Conservation (phyloP, 306 rosid genomes). For the Lathyrus oleraceus region DNA sequence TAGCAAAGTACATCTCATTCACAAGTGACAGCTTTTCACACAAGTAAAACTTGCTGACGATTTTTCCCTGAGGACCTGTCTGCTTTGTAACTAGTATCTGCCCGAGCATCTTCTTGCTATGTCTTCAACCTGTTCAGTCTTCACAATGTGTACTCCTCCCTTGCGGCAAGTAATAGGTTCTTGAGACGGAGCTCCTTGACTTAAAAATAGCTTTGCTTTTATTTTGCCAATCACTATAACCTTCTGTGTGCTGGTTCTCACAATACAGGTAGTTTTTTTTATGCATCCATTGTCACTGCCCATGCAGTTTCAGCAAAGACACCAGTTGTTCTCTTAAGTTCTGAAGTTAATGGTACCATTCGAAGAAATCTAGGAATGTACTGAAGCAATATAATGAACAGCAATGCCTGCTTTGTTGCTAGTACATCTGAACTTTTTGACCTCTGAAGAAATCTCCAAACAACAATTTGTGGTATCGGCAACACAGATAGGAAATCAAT, state of each 20-base stretch:
- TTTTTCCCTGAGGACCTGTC: constrained; percentile 93
- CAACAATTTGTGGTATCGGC: constrained; percentile 96
- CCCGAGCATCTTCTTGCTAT: constrained; percentile 97
- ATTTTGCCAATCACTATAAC: constrained; percentile 46
- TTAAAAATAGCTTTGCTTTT: constrained; percentile 31
- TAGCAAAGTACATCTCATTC: constrained; percentile 98
- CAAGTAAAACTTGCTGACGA: constrained; percentile 94
- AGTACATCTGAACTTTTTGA: constrained; percentile 82
- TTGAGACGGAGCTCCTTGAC: constrained; percentile 48
- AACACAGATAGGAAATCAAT: constrained; percentile 78
- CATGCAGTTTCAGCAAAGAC: constrained; percentile 99
- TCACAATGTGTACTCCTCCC: constrained; percentile 98
- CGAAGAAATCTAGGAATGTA: constrained; percentile 86
- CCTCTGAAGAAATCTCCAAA: constrained; percentile 87
- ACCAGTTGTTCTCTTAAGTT: constrained; percentile 94
- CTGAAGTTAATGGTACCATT: constrained; percentile 80
- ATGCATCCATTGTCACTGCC: constrained; percentile 52
- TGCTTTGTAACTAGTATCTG: constrained; percentile 97
- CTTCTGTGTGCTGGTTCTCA: constrained; percentile 45
- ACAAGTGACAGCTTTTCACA: constrained; percentile 85
- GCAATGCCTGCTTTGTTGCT: constrained; percentile 83
- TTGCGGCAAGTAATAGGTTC: too few relatives aligned
- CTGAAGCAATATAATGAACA: constrained; percentile 84
- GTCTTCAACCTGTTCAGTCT: constrained; percentile 81
- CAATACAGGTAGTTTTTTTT: constrained; percentile 68